These are phyloP conservation scores for Candida schatavii DNA, from an alignment of 805 yeast species.

Conservation along the genomic window DNA sequence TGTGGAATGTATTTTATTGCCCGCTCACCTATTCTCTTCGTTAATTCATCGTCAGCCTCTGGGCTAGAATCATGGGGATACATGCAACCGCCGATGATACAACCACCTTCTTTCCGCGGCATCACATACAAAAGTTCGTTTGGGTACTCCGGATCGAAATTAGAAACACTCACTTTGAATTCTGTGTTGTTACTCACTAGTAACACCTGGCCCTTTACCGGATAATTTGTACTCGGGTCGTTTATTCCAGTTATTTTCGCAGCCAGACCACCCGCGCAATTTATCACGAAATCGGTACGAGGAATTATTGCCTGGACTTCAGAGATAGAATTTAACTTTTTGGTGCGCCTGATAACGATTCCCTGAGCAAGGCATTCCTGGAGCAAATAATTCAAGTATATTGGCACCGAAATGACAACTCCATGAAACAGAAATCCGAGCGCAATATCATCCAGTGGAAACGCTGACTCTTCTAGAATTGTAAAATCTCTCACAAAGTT, in stretches of 20 bases:
- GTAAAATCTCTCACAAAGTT: slow-evolving; percentile 40
- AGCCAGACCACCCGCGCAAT: slow-evolving; percentile 56
- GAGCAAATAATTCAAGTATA: slow-evolving; percentile 53
- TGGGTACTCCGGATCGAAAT: slow-evolving; percentile 24
- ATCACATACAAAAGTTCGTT: slow-evolving; percentile 55
- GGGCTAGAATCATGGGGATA: slow-evolving; percentile 12
- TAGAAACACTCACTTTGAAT: slow-evolving; percentile 29
- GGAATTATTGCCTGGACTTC: slow-evolving; percentile 46
- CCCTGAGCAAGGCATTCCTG: slow-evolving; percentile 46
- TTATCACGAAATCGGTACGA: slow-evolving; percentile 51
- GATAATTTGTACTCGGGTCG: slow-evolving; percentile 39
- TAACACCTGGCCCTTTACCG: slow-evolving; percentile 61
- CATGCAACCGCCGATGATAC: slow-evolving; percentile 59
- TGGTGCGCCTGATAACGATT: slow-evolving; percentile 43
- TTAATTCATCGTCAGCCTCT: slow-evolving; percentile 40
- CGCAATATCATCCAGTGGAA: slow-evolving; percentile 35
- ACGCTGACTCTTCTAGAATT: slow-evolving; percentile 29
- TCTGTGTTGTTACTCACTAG: slow-evolving; percentile 44
- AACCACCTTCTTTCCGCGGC: slow-evolving; percentile 76
- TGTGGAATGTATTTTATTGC: slow-evolving; percentile 44
- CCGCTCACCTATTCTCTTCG: slow-evolving; percentile 44
- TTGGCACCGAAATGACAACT: slow-evolving; percentile 56
- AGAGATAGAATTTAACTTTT: slow-evolving; percentile 37
- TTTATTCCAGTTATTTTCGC: slow-evolving; percentile 42
- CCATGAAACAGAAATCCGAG: slow-evolving; percentile 51